phyloP scores from a whole-genome alignment of 345 rosid species.

The Syzygium aqueum region DNA sequence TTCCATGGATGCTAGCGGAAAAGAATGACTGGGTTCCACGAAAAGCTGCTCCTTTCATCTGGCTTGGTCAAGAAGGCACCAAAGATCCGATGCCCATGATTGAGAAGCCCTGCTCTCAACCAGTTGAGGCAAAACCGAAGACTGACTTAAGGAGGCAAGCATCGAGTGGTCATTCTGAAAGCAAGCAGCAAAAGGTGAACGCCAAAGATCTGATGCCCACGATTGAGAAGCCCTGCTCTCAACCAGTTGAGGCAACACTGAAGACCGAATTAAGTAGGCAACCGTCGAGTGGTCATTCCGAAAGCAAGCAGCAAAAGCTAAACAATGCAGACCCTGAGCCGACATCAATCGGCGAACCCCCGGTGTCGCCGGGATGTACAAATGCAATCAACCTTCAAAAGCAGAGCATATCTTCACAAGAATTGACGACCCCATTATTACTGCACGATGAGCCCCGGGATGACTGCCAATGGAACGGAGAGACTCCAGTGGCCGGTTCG shows the following conservation, averaged over 20 bases:
- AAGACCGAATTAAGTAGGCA: constrained; percentile 14
- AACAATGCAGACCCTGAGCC: constrained; percentile 14
- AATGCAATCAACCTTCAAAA: constrained; percentile 8
- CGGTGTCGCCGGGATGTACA: constrained; percentile 4
- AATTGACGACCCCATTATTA: constrained; percentile 47
- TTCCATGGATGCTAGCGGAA: constrained; percentile 88
- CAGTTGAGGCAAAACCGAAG: constrained; percentile 32
- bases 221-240: constrained; percentile 11
- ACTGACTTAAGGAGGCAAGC: constrained; percentile 6
- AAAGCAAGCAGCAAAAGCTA: constrained; percentile 19
- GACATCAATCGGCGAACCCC: constrained; percentile 9
- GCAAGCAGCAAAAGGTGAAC: neutral
- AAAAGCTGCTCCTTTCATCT: constrained; percentile 69
- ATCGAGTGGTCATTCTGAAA: constrained; percentile 19
- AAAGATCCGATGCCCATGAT: constrained; percentile 16
- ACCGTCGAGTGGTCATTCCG: constrained; percentile 11
- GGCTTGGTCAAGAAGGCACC: constrained; percentile 67
- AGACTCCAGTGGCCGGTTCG: constrained; percentile 11
- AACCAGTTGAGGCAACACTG: constrained; percentile 25
- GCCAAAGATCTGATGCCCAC: constrained; percentile 18
- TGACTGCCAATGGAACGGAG: constrained; percentile 6
- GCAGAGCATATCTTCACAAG: constrained; percentile 33
- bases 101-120: constrained; percentile 13
- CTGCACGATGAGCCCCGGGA: constrained; percentile 23
- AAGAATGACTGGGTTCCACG: constrained; percentile 84